phyloP scores from a whole-genome alignment of 192 early-diverging fungal genomes.

The Chytriomyces hyalinus region DNA sequence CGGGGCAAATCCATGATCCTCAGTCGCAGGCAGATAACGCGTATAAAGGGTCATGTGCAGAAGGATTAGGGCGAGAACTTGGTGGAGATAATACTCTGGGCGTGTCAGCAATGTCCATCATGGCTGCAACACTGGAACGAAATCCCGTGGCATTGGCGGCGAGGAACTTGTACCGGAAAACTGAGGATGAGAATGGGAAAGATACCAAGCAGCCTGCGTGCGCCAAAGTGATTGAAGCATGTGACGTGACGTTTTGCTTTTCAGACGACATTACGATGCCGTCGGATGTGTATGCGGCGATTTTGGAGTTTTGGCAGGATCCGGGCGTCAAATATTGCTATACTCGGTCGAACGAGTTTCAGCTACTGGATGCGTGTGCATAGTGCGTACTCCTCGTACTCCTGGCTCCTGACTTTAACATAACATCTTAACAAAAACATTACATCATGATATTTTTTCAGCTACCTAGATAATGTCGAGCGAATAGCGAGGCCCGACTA shows the following conservation, averaged over 20 bases:
- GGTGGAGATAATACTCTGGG: too few relatives aligned
- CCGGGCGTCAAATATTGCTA: conserved; percentile 74
- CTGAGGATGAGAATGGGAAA: too few relatives aligned
- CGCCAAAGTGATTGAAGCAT: not conserved
- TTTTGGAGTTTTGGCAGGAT: conserved; percentile 82
- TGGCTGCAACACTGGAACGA: too few relatives aligned
- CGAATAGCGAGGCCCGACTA: conserved; percentile 80
- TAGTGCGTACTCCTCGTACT: conserved; percentile 31
- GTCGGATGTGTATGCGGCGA: conserved; percentile 73
- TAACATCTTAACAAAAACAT: too few relatives aligned
- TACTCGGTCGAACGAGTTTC: not conserved
- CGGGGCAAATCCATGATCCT: conserved; percentile 1
- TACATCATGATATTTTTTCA: too few relatives aligned
- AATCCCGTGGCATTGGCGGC: too few relatives aligned
- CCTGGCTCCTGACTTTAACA: too few relatives aligned
- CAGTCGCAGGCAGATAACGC: not conserved
- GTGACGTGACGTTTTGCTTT: conserved; percentile 76
- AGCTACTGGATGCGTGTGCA: conserved; percentile 18
- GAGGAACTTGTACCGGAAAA: too few relatives aligned
- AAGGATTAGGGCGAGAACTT: too few relatives aligned
- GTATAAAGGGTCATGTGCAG: not conserved
- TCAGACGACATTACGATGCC: conserved; percentile 79
- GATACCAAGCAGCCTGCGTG: too few relatives aligned
- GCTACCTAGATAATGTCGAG: conserved; percentile 88
- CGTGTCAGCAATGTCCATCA: too few relatives aligned